phyloP scores from a whole-genome alignment of 192 early-diverging fungal species.

The Mortierella antarctica region DNA sequence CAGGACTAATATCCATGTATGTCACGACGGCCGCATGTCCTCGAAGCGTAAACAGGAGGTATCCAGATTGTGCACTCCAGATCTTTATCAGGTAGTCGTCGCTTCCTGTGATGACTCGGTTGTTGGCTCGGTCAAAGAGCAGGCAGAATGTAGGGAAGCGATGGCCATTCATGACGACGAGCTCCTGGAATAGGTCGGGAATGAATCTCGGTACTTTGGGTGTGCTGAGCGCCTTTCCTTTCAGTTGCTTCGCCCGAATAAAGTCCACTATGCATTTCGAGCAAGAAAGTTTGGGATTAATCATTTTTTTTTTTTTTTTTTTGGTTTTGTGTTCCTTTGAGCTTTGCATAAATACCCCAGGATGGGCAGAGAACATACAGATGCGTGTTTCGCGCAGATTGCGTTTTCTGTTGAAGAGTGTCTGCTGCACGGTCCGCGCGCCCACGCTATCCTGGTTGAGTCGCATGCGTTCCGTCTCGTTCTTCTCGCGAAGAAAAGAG shows the following conservation, averaged over 20 bases:
- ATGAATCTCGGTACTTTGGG: conserved; percentile 23
- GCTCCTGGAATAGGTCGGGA: conserved; percentile 52
- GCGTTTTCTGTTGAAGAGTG: conserved; percentile 19
- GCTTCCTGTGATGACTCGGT: conserved; percentile 84
- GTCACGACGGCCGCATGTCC: conserved; percentile 82
- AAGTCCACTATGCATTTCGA: conserved; percentile 19
- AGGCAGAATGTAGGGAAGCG: conserved; percentile 79
- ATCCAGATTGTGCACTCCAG: conserved; percentile 84
- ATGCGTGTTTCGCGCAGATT: conserved; percentile 7
- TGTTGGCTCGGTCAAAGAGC: conserved; percentile 78
- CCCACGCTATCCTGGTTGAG: conserved; percentile 21
- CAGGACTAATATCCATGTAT: conserved; percentile 79
- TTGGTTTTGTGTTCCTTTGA: not conserved
- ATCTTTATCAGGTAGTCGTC: conserved; percentile 90
- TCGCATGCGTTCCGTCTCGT: conserved; percentile 32
- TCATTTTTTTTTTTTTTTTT: not conserved
- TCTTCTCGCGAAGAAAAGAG: conserved; percentile 35
- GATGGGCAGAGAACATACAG: conserved; percentile 20
- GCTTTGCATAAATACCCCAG: not conserved
- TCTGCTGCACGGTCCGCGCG: conserved; percentile 10
- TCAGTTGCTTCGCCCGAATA: conserved; percentile 28
- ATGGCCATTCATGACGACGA: conserved; percentile 80
- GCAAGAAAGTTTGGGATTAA: not conserved
- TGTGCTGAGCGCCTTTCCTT: conserved; percentile 3
- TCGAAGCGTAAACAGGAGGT: conserved; percentile 82